Evolutionary conservation across 352 stramenopile species (phyloP), one percentile per base, ranked within the genome.

Genomic region (Phytophthora kernoviae): DNA sequence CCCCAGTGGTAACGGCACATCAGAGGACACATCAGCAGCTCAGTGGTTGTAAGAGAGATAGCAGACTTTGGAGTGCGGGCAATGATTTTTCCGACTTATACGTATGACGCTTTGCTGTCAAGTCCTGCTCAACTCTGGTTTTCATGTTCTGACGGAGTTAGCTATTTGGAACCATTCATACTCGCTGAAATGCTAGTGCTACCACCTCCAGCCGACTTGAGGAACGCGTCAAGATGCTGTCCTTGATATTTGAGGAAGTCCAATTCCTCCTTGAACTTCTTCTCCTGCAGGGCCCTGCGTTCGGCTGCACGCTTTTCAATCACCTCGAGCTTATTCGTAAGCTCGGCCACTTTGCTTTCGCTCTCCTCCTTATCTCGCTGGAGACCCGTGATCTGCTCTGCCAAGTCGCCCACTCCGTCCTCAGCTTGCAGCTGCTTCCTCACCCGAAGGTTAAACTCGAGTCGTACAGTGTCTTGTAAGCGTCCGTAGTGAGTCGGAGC

Each of bases 231-330:
- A n/a, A 98, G 75, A 62, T 98, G 92, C 67, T 98, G 91, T 30
- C 90, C 88, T 67, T 98, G 92, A 75, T 98, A 97, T 71, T 97
- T 98, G 48, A 98, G 81, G 55, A 98, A 98, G 57, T 97, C 91
- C 37, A 98, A 75, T 56, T 98, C 91, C 59, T 98, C 93, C 53
- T 98, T 97, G 57, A 91, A 93, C 52, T 94, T 95, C 66, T 98
- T 98, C 67, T 98, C 90, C 55, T 97, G 93, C 21, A 97, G 68
- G 17, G 80, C 81, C 14, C 92, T 93, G 52, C 86, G 75, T 62
- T 98, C 93, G 8, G 72, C 85, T 26, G 88, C 84, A 30, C 90
- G 77, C 67, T 97, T 98, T 55, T 98, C 93, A 47, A 97, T 96
- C 15, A 98, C 81, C 54, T 98, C 92, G 42, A 98, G 77, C 51